phyloP scores from a whole-genome alignment of 1,284 basidiomycete species.

The Xerocomus nothofagi region DNA sequence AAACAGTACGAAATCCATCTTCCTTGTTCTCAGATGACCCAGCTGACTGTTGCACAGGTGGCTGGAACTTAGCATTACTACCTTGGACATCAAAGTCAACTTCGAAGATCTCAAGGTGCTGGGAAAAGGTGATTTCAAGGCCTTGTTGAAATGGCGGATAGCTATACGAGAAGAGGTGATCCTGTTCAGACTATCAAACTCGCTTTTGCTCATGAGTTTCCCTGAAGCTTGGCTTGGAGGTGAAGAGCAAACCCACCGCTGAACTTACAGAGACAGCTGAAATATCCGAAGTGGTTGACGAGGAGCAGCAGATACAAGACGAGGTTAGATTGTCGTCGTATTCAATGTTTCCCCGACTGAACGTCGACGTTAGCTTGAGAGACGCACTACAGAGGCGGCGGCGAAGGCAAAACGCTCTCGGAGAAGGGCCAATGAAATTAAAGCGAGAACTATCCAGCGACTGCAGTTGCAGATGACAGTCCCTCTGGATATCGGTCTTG shows the following conservation, averaged over 20 bases:
- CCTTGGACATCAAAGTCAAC: conserved; percentile 78
- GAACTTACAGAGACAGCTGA: conserved; percentile 79
- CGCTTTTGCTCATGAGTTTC: conserved; percentile 4
- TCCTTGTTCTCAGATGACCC: conserved; percentile 4
- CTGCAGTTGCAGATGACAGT: conserved; percentile 98
- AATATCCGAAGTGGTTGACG: conserved; percentile 75
- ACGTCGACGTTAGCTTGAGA: conserved; percentile 63
- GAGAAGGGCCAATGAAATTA: conserved; percentile 87
- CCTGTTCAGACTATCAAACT: conserved; percentile 4
- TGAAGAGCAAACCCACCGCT: conserved; percentile 68
- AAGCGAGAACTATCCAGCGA: conserved; percentile 85
- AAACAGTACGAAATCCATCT: conserved; percentile 55
- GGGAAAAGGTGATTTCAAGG: conserved; percentile 97
- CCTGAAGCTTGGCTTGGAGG: conserved; percentile 74
- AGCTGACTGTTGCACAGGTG: conserved; percentile 48
- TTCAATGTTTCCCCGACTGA: conserved; percentile 2
- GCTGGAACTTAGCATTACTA: conserved; percentile 72
- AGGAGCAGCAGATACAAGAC: conserved; percentile 84
- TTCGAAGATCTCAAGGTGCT: conserved; percentile 95
- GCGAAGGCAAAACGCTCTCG: conserved; percentile 81
- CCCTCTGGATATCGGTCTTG: conserved; percentile 92
- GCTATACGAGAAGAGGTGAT: conserved; percentile 80
- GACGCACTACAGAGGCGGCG: conserved; percentile 77
- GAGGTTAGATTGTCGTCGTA: conserved; percentile 56
- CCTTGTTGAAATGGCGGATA: conserved; percentile 88